A percentile compares a stretch with the other conserved stretches of the same genome.
Conservation (phyloP, 768 basidiomycete genomes). For the Lentinula sp. region DNA sequence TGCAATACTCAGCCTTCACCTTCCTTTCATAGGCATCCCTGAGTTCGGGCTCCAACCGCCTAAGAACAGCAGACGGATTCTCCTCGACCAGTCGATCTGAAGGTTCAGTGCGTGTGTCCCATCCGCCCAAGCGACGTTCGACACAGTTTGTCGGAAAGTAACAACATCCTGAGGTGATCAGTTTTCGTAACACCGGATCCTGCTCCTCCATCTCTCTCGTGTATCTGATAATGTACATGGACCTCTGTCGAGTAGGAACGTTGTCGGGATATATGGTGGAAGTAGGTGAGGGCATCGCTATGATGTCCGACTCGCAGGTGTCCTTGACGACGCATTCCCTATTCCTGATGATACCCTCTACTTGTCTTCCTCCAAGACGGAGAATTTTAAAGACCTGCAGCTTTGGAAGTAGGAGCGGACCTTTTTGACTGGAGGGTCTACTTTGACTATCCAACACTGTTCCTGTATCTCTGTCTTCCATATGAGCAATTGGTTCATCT, state of each 20-base stretch:
- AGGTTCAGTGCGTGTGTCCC: background rate
- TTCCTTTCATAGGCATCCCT: background rate
- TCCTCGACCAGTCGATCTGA: background rate
- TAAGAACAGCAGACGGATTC: background rate
- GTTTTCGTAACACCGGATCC: background rate
- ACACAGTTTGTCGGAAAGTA: background rate
- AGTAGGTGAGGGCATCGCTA: background rate
- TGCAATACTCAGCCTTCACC: background rate
- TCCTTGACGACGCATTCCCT: background rate
- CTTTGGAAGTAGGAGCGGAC: background rate
- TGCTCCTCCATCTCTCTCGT: conserved; percentile 3
- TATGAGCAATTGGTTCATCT: background rate
- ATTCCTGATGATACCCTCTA: conserved; percentile 2
- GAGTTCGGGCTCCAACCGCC: background rate
- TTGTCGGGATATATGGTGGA: background rate
- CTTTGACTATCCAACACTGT: background rate
- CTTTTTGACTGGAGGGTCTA: background rate
- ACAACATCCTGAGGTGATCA: conserved; percentile 1
- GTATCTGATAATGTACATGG: conserved; percentile 3
- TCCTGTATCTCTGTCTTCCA: background rate
- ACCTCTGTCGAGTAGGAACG: background rate
- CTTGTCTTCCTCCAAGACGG: background rate
- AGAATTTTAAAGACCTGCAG: conserved; percentile 2
- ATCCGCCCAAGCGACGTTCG: background rate
- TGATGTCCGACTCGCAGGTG: background rate